A percentile compares a stretch with the other conserved stretches of the same genome.
Conservation (phyloP, 352 stramenopile genomes). For the Hyaloperonospora arabidopsidis region DNA sequence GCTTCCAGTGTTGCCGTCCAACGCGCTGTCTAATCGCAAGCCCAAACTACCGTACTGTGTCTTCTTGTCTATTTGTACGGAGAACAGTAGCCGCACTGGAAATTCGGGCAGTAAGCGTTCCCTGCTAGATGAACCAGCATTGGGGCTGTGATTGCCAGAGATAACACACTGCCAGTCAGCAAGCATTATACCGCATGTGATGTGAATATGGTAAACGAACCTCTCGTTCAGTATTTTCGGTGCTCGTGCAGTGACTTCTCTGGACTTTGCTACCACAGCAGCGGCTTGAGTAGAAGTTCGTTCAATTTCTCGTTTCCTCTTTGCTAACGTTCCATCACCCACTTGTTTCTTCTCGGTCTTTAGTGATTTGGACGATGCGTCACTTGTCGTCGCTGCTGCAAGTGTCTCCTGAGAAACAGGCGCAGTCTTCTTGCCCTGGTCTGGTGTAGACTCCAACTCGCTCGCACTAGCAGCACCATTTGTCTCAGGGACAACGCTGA, state of each 20-base stretch:
- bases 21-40: constrained; percentile 4
- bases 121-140: constrained; percentile 12
- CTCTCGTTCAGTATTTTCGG: constrained; percentile 53
- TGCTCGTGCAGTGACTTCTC: constrained; percentile 42
- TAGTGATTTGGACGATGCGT: constrained; percentile 6
- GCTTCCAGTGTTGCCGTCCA: constrained; percentile 7
- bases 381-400: constrained; percentile 4
- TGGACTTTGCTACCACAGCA: constrained; percentile 35
- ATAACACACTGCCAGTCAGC: constrained; percentile 12
- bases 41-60: constrained; percentile 7
- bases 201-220: constrained; percentile 18
- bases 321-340: constrained; percentile 31
- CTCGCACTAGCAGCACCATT: constrained; percentile 20
- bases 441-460: constrained; percentile 5
- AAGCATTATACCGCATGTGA: background rate
- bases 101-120: constrained; percentile 50
- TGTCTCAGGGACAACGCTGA: constrained; percentile 18
- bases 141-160: constrained; percentile 9
- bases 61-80: constrained; percentile 47
- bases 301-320: constrained; percentile 63
- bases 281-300: constrained; percentile 13
- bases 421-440: constrained; percentile 8
- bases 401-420: constrained; percentile 9
- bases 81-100: constrained; percentile 53
- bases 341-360: constrained; percentile 35